Base-by-base conservation (phyloP, 192 early-diverging fungal species). In the Backusella liffmaniae region DNA sequence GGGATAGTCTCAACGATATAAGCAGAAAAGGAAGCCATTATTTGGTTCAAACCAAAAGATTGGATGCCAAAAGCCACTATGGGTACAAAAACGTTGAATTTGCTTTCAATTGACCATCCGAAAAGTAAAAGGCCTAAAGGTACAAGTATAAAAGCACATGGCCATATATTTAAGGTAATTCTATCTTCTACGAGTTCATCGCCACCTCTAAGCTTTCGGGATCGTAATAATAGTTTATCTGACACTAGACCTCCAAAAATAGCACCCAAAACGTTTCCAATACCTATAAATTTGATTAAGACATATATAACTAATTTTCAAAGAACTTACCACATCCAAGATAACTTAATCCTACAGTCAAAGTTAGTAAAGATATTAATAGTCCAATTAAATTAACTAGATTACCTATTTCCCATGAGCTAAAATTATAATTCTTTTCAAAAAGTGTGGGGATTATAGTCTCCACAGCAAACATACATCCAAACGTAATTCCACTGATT, bases 21-120 rank as follows among this genome's bases (percentile, higher is more conserved):
- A 10, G 84, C 82, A 9, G 84, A 70, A 41, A 73, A 73, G 5
- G 84, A 78, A 30, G 84, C 67, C 62, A 37, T 71, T 13, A 85
- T 79, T 68, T 85, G 86, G 26, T 75, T 80, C 84, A 87, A 83
- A 42, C 86, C 86, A 76, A 87, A 87, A 51, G 83, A 80, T n/a
- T 83, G 83, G 41, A 85, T 82, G n/a, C 74, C 84, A 68, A 85
- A 84, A 26, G 80, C 86, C 16, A 84, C 66, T 44, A 88, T 84
- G 7, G 81, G 76, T 0, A 65, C 82, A 42, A 80, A 82, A 21
- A 85, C 76, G 21, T 70, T 77, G 9, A 88, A 34, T 9, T 79
- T 46, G 23, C 73, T 75, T 46, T 86, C 71, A 34, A 80, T 76
- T 21, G 77, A 75, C 81, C 81, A 86, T 4, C 86, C 86, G 76